These are phyloP conservation scores for Leccinum uliginosum DNA, from an alignment of 768 basidiomycete genomes.

Conservation along the genomic window DNA sequence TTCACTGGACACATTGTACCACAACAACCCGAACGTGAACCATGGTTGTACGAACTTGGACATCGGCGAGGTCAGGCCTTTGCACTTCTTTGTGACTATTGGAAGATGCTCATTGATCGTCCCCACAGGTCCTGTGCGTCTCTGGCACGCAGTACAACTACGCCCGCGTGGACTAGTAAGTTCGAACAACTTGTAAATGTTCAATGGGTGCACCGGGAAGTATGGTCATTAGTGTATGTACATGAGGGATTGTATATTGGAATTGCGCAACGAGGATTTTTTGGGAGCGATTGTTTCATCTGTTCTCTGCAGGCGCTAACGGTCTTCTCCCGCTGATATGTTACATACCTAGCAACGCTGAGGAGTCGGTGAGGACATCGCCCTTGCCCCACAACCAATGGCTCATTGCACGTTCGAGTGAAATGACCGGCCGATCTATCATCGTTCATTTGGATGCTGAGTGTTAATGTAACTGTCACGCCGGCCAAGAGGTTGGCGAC, in stretches of 20 bases:
- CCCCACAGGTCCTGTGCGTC: background rate
- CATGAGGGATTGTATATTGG: background rate
- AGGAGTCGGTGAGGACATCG: background rate
- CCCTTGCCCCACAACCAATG: background rate
- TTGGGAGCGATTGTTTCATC: background rate
- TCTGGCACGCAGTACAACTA: background rate
- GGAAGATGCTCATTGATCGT: background rate
- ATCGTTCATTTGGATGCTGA: background rate
- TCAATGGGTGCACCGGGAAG: background rate
- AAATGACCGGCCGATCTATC: background rate
- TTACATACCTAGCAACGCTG: background rate
- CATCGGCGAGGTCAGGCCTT: background rate
- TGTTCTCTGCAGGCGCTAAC: background rate
- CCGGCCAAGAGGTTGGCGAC: conserved; percentile 44
- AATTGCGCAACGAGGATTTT: background rate
- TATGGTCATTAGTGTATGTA: background rate
- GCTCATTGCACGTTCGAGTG: background rate
- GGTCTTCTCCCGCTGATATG: background rate
- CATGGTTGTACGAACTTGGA: background rate
- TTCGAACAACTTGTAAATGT: background rate
- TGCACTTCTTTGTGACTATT: background rate
- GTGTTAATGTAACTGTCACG: background rate
- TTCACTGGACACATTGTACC: background rate
- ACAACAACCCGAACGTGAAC: background rate
- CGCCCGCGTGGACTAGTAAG: background rate